Evolutionary conservation across 2,329 filamentous ascomycete genomes (phyloP).

Genomic region (Talaromyces albobiverticillius): DNA sequence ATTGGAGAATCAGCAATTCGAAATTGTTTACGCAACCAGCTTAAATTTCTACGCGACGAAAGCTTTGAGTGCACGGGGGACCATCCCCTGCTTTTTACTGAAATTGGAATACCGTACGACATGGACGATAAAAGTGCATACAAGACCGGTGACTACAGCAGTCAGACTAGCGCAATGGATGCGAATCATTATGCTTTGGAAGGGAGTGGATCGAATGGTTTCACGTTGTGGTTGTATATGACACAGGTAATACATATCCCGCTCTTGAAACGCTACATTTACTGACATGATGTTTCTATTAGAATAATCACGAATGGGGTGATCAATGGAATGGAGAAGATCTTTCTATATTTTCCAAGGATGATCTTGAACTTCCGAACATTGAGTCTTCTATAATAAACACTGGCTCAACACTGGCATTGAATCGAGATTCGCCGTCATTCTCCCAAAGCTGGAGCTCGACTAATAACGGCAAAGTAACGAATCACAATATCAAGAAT

Average conservation of each 20-base stretch:
- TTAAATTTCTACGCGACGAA: conserved; percentile 78
- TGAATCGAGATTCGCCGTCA: conserved; percentile 47
- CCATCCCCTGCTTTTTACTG: conserved; percentile 85
- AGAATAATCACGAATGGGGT: conserved; percentile 85
- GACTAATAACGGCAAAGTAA: conserved; percentile 53
- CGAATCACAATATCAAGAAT: conserved; percentile 71
- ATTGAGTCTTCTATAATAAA: conserved; percentile 28
- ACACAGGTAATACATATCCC: conserved; percentile 53
- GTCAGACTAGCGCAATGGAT: conserved; percentile 87
- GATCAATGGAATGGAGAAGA: conserved; percentile 99
- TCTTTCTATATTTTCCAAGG: conserved; percentile 79
- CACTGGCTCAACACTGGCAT: conserved; percentile 36
- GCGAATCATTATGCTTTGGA: conserved; percentile 94
- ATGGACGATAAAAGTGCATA: conserved; percentile 98
- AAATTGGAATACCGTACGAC: conserved; percentile 97
- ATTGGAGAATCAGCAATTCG: conserved; percentile 90
- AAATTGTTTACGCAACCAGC: conserved; percentile 87
- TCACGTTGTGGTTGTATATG: conserved; percentile 85
- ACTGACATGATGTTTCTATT: conserved; percentile 3
- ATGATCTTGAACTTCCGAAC: conserved; percentile 64
- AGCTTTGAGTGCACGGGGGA: conserved; percentile 84
- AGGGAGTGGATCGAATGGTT: conserved; percentile 77
- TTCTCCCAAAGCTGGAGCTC: conserved; percentile 53
- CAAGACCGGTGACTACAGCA: conserved; percentile 90
- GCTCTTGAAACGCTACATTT: not conserved